phyloP scores from a whole-genome alignment of 352 stramenopile genomes.

The Phytophthora meadii region DNA sequence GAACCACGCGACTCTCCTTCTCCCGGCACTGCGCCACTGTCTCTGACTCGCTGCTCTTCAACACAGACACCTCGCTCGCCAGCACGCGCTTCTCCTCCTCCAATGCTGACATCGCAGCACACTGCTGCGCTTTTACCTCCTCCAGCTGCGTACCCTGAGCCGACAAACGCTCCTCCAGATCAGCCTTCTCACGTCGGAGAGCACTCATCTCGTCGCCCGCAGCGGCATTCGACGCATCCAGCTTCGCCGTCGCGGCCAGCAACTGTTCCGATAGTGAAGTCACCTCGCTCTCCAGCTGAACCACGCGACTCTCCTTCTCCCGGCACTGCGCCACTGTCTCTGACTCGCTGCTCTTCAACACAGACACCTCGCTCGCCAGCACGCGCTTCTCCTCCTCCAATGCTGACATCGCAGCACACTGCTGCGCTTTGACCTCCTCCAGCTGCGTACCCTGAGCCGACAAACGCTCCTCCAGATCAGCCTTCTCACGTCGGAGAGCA shows the following conservation, averaged over 20 bases:
- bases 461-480: slow-evolving; percentile 20
- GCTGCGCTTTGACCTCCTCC: slow-evolving; percentile 11
- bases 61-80: slow-evolving; percentile 24
- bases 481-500: slow-evolving; percentile 26
- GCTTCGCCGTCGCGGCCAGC: slow-evolving; percentile 5
- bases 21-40: too few relatives aligned
- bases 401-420: slow-evolving; percentile 18
- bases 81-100: slow-evolving; percentile 32
- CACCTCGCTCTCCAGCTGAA: slow-evolving; percentile 18
- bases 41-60: slow-evolving; percentile 29
- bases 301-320: slow-evolving; percentile 19
- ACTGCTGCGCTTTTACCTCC: slow-evolving; percentile 18
- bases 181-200: slow-evolving; percentile 3
- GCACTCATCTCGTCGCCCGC: slow-evolving; percentile 5
- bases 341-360: slow-evolving; percentile 22
- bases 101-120: slow-evolving; percentile 14
- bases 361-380: slow-evolving; percentile 30
- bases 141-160: slow-evolving; percentile 6
- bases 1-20: too few relatives aligned
- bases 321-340: slow-evolving; percentile 13
- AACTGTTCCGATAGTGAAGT: slow-evolving; percentile 7
- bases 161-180: slow-evolving; percentile 8
- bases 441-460: slow-evolving; percentile 17
- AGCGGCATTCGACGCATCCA: slow-evolving; percentile 2
- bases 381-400: slow-evolving; percentile 35